Evolutionary conservation across 2,329 filamentous ascomycete species (phyloP).

Genomic region (Diaporthe citri): DNA sequence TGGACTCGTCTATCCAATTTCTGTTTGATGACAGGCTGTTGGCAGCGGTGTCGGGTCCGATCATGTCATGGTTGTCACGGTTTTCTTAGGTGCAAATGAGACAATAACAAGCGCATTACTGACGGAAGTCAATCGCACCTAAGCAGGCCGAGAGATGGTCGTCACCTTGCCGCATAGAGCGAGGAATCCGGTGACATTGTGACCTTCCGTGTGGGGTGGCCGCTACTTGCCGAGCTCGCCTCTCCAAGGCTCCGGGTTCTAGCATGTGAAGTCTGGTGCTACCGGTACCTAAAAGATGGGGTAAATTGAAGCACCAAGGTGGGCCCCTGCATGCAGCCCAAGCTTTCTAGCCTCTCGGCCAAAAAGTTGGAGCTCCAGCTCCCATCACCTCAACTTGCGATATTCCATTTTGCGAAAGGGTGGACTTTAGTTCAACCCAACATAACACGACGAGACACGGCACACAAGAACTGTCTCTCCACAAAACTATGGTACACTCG

Average conservation of each 20-base stretch:
- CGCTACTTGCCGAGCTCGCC: slow-evolving; percentile 28
- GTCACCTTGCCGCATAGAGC: slow-evolving; percentile 21
- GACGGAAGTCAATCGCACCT: neutral
- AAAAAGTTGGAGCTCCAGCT: slow-evolving; percentile 16
- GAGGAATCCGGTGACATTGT: slow-evolving; percentile 35
- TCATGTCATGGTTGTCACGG: slow-evolving; percentile 3
- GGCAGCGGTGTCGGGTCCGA: neutral
- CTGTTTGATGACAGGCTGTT: neutral
- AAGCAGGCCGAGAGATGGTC: neutral
- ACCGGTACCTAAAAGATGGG: slow-evolving; percentile 8
- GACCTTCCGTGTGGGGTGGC: slow-evolving; percentile 25
- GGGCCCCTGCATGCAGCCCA: slow-evolving; percentile 4
- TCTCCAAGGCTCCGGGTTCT: slow-evolving; percentile 5
- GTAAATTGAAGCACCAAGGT: neutral
- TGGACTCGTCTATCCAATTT: slow-evolving; percentile 29
- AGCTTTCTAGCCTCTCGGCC: neutral
- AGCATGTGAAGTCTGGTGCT: slow-evolving; percentile 34
- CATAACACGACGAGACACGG: neutral
- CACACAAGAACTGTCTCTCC: neutral
- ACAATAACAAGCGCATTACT: slow-evolving; percentile 9
- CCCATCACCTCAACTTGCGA: neutral
- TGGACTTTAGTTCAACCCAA: neutral
- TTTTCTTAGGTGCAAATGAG: neutral
- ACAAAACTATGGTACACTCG: neutral
- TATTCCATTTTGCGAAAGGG: neutral